phyloP scores from a whole-genome alignment of 2,329 filamentous ascomycete genomes.

The Aspergillus viridinutans region DNA sequence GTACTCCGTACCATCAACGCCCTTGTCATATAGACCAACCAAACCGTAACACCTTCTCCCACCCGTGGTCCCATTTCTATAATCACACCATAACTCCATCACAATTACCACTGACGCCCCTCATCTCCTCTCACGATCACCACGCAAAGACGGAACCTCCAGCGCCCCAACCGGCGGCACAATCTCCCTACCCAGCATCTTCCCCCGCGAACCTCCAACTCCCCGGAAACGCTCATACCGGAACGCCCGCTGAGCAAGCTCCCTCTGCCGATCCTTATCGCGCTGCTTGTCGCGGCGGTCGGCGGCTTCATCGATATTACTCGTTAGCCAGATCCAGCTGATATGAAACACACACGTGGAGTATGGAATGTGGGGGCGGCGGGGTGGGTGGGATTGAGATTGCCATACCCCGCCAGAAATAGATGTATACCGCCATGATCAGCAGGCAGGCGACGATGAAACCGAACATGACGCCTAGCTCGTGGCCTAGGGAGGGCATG shows the following conservation, averaged over 20 bases:
- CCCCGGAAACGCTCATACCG: constrained; percentile 12
- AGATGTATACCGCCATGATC: constrained; percentile 31
- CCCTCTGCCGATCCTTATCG: constrained; percentile 4
- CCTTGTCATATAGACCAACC: too few species aligned
- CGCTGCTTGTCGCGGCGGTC: constrained; percentile 30
- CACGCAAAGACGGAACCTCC: constrained; percentile 11
- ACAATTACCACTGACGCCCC: neutral
- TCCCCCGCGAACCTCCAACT: constrained; percentile 21
- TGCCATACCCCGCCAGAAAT: constrained; percentile 32
- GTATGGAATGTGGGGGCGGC: neutral
- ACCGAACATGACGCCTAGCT: constrained; percentile 39
- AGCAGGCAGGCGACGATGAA: constrained; percentile 32
- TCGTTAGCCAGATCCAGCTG: too few species aligned
- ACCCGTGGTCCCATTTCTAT: too few species aligned
- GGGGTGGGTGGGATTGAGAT: too few species aligned
- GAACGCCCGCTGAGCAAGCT: constrained; percentile 11
- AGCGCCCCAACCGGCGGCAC: constrained; percentile 3
- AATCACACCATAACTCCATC: neutral
- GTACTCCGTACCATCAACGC: too few species aligned
- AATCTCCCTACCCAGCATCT: constrained; percentile 21
- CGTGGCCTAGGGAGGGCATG: constrained; percentile 29
- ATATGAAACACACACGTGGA: neutral
- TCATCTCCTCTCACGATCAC: constrained; percentile 2
- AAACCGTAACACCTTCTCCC: too few species aligned
- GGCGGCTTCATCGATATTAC: constrained; percentile 8